phyloP scores from a whole-genome alignment of 2,329 filamentous ascomycete species.

The Hysterium pulicare region DNA sequence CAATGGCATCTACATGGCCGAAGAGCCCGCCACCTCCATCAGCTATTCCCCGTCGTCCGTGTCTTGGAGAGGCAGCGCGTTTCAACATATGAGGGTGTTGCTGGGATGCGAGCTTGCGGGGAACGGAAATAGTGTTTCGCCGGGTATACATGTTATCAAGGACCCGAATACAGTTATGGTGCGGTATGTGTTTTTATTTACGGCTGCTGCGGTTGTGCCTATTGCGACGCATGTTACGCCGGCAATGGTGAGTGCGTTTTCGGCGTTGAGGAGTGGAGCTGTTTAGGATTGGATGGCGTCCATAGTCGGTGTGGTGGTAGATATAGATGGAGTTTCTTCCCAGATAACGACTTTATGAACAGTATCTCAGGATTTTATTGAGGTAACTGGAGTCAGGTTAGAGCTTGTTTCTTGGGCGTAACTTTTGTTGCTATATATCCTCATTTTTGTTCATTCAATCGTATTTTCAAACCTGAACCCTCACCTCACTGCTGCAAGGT shows the following conservation, averaged over 20 bases:
- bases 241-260: conserved; percentile 18
- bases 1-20: conserved; percentile 31
- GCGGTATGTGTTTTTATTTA: conserved; percentile 31
- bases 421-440: too few relatives aligned
- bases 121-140: conserved; percentile 11
- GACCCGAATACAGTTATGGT: conserved; percentile 30
- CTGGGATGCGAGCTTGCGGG: conserved; percentile 29
- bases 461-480: too few relatives aligned
- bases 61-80: conserved; percentile 23
- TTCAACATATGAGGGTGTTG: conserved; percentile 26
- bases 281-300: conserved; percentile 7
- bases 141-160: conserved; percentile 24
- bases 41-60: conserved; percentile 17
- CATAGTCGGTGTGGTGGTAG: too few relatives aligned
- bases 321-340: too few relatives aligned
- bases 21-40: conserved; percentile 25
- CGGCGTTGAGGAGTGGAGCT: conserved; percentile 16
- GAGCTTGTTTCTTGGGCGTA: too few relatives aligned
- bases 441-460: too few relatives aligned
- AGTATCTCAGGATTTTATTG: too few relatives aligned
- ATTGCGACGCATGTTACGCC: conserved; percentile 12
- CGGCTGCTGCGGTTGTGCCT: conserved; percentile 13
- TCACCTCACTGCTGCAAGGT: too few relatives aligned
- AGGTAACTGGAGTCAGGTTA: too few relatives aligned
- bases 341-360: too few relatives aligned